These are phyloP conservation scores for Theileria annulata DNA, from an alignment of 169 alveolate species.

Conservation along the genomic window DNA sequence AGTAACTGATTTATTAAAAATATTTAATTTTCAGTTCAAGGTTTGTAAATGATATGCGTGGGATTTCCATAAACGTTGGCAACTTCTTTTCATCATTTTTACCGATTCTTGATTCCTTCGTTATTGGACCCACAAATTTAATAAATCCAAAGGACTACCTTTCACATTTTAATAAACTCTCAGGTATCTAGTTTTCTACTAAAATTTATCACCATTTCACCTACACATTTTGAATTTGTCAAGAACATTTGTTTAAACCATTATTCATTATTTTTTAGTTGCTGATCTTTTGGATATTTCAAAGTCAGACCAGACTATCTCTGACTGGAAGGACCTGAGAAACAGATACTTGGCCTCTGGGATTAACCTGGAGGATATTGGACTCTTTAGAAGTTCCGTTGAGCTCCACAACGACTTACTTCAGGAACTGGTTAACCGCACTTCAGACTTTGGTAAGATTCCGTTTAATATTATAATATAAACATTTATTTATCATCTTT, in stretches of 20 bases:
- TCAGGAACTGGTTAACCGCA: slow-evolving; percentile 55
- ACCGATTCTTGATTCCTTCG: slow-evolving; percentile 65
- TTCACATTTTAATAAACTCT: slow-evolving; percentile 49
- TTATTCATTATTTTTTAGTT: slow-evolving; percentile 22
- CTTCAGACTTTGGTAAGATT: slow-evolving; percentile 49
- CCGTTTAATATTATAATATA: not conserved
- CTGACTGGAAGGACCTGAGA: slow-evolving; percentile 53
- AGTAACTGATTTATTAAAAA: slow-evolving; percentile 18
- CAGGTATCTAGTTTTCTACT: slow-evolving; percentile 16
- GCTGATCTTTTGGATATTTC: slow-evolving; percentile 55
- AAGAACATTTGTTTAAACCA: not conserved
- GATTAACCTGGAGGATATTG: slow-evolving; percentile 19
- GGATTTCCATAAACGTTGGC: slow-evolving; percentile 54
- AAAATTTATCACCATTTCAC: not conserved
- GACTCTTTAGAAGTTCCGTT: slow-evolving; percentile 12
- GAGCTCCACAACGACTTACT: slow-evolving; percentile 62
- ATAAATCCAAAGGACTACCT: slow-evolving; percentile 26
- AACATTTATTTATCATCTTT: not conserved
- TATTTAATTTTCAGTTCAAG: slow-evolving; percentile 36
- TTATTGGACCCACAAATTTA: slow-evolving; percentile 52
- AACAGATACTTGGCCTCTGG: slow-evolving; percentile 15
- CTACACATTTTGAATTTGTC: not conserved
- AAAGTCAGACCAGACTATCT: slow-evolving; percentile 56
- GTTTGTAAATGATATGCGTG: slow-evolving; percentile 68
- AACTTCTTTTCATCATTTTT: slow-evolving; percentile 63